Evolutionary conservation across 2,329 filamentous ascomycete species (phyloP).

Genomic region (Hymenoscyphus scutula): DNA sequence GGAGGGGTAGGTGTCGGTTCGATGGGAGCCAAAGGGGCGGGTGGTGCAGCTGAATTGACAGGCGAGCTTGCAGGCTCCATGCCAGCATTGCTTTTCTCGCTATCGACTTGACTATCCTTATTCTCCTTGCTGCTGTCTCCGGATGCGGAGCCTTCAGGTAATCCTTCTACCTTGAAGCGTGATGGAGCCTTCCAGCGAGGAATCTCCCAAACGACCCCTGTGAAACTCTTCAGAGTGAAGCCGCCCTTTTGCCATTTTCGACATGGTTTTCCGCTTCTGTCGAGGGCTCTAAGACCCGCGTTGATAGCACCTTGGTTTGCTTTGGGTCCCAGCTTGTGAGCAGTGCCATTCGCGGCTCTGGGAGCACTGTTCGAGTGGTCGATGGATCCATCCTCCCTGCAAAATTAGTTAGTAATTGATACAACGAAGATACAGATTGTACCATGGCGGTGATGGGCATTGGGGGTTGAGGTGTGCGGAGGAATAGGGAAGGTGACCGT

Average conservation of each 20-base stretch:
- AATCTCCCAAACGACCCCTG: conserved; percentile 78
- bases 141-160: conserved; percentile 45
- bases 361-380: conserved; percentile 51
- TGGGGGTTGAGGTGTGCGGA: background rate
- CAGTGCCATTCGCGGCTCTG: conserved; percentile 40
- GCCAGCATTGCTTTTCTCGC: conserved; percentile 55
- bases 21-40: conserved; percentile 29
- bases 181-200: conserved; percentile 76
- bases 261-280: conserved; percentile 87
- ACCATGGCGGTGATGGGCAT: background rate
- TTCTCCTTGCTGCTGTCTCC: conserved; percentile 61
- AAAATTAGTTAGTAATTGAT: conserved; percentile 34
- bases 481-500: background rate
- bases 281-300: conserved; percentile 87
- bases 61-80: conserved; percentile 59
- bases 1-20: conserved; percentile 33
- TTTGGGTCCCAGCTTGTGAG: conserved; percentile 89
- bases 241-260: conserved; percentile 85
- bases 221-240: conserved; percentile 88
- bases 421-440: background rate
- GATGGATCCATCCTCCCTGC: conserved; percentile 61
- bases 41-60: conserved; percentile 30
- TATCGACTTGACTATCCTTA: conserved; percentile 54
- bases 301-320: conserved; percentile 98
- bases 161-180: conserved; percentile 48